Evolutionary conservation across 345 rosid genomes (phyloP), one percentile per base, ranked within the genome.

Genomic region (Moricandia moricandioides): DNA sequence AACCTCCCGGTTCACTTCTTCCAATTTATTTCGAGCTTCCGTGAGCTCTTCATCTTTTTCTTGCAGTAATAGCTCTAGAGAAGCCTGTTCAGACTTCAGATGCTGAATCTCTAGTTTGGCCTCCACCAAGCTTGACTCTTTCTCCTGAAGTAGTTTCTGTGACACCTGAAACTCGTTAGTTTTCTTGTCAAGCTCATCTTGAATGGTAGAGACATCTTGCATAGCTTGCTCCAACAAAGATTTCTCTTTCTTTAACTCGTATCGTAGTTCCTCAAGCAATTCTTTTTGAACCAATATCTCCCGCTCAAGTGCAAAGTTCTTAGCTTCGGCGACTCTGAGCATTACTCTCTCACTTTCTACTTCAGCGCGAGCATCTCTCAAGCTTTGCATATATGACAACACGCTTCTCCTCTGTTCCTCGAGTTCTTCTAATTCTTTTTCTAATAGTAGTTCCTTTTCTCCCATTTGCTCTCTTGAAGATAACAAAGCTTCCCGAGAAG

Each of bases 21-120:
- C 84, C 65, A 94, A 72, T 74, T 84, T 83, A 71, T 79, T 77
- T 80, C 73, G 81, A 13, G 92, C 87, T 71, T 71, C 76, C 0
- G 55, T 57, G 61, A 94, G 87, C 70, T 87, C 93, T 1, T 74
- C 70, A 75, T 91, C 93, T 78, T 84, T 91, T 77, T 88, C 91
- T 75, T 86, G 85, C 59, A 87, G 71, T 14, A 82, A 69, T 21
- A 85, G 83, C 78, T 81, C 85, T 69, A 94, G 85, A 70, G 98
- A 85, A 75, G 87, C 87, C 73, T 79, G 86, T 79, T 90, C 87
- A 24, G 95, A 85, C 69, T 84, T 84, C 84, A 90, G 84, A 79
- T 84, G 86, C 83, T 84, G 91, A 70, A 94, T 88, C 79, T 94
- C 96, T 56, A 94, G 83, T 81, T 81, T 91, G 61, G 90, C 98